phyloP scores from a whole-genome alignment of 495 filamentous ascomycete genomes.

The Melanomma pulvis-pyrius region DNA sequence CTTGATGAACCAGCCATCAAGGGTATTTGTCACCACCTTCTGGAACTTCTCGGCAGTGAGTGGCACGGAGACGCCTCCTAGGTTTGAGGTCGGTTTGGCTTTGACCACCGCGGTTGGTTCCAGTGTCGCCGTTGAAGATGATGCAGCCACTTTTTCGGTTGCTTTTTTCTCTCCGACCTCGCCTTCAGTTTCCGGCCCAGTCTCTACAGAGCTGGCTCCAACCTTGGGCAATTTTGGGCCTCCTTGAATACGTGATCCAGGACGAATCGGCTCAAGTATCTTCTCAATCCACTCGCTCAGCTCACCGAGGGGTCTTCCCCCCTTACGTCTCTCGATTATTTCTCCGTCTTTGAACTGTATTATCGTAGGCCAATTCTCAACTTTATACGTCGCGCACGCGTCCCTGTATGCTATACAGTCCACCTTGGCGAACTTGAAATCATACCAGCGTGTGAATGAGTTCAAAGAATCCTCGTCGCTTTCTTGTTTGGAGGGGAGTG shows the following conservation, averaged over 20 bases:
- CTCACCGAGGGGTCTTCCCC: conserved; percentile 60
- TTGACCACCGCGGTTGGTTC: conserved; percentile 42
- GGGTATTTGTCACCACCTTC: conserved; percentile 77
- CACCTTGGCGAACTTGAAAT: conserved; percentile 83
- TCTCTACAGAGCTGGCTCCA: conserved; percentile 56
- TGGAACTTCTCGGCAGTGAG: conserved; percentile 87
- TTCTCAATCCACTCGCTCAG: conserved; percentile 74
- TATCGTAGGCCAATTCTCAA: conserved; percentile 72
- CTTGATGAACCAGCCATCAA: conserved; percentile 97
- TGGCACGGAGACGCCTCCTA: conserved; percentile 69
- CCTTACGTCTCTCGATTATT: conserved; percentile 60
- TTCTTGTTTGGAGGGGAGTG: conserved; percentile 53
- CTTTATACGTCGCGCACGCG: conserved; percentile 65
- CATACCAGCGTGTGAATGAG: conserved; percentile 73
- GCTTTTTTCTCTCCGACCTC: conserved; percentile 56
- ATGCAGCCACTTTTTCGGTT: conserved; percentile 42
- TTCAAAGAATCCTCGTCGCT: conserved; percentile 56
- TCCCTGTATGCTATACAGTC: conserved; percentile 83
- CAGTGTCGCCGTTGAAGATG: conserved; percentile 10
- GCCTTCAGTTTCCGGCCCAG: conserved; percentile 51
- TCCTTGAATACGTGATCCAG: conserved; percentile 71
- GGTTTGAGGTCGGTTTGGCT: conserved; percentile 51
- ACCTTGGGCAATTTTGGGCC: conserved; percentile 65
- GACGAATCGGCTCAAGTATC: conserved; percentile 72
- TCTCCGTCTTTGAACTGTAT: conserved; percentile 82